Percentiles rank a stretch among this genome's conserved stretches.
Conservation (phyloP, 164 flowering plant genomes). For the Tinospora cordifolia region DNA sequence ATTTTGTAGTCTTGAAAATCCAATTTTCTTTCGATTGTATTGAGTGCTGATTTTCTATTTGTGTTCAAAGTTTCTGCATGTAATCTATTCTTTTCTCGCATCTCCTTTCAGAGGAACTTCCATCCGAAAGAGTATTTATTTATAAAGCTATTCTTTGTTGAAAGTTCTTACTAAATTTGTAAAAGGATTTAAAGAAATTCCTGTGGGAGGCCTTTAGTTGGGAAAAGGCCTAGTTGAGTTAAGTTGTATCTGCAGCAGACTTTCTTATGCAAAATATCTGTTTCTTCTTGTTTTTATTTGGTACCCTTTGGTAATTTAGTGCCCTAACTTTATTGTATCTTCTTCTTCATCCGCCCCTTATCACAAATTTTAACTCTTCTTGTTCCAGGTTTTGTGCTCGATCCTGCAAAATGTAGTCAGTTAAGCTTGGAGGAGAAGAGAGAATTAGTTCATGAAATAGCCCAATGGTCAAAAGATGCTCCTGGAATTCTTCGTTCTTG, state of each 20-base stretch:
- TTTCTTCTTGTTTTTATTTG: too few relatives aligned
- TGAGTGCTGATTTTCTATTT: too few relatives aligned
- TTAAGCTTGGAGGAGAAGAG: conserved; percentile 35
- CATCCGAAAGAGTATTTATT: neutral
- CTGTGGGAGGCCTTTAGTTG: neutral
- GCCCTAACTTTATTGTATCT: neutral
- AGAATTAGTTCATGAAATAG: conserved; percentile 34
- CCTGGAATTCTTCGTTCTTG: conserved; percentile 29
- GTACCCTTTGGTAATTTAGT: neutral
- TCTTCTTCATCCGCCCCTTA: neutral
- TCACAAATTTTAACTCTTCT: neutral
- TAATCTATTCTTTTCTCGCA: too few relatives aligned
- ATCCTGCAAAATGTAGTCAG: conserved; percentile 29
- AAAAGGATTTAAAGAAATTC: neutral
- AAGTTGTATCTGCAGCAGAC: too few relatives aligned
- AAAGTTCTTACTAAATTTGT: neutral
- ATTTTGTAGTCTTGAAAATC: too few relatives aligned
- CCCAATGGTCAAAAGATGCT: conserved; percentile 28
- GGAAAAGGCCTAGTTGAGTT: too few relatives aligned
- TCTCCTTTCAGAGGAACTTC: too few relatives aligned
- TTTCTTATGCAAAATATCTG: too few relatives aligned
- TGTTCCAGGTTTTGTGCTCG: conserved; percentile 29
- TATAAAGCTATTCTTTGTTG: neutral
- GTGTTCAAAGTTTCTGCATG: too few relatives aligned
- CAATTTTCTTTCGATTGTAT: too few relatives aligned